A percentile compares a stretch with the other conserved stretches of the same genome.
These are phyloP conservation scores for Mycosarcoma mackinlayi DNA, from an alignment of 1,284 basidiomycete genomes.

Conservation along the genomic window DNA sequence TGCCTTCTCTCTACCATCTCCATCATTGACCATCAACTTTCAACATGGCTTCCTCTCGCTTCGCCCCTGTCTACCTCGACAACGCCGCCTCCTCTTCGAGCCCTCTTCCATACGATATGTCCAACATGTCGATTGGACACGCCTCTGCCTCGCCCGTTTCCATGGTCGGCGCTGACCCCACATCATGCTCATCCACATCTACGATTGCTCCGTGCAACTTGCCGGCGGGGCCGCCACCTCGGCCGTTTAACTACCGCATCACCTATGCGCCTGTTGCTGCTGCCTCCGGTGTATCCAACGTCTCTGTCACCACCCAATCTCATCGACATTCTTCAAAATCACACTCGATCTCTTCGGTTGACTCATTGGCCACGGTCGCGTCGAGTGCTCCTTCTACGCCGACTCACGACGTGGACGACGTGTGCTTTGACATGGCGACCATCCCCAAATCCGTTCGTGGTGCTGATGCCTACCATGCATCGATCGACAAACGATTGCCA, in stretches of 20 bases:
- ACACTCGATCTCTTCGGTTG: constrained; percentile 29
- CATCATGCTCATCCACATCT: constrained; percentile 1
- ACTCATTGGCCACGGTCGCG: constrained; percentile 17
- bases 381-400: constrained; percentile 32
- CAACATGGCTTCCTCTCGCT: constrained; percentile 21
- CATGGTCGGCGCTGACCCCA: not conserved
- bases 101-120: constrained; percentile 23
- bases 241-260: constrained; percentile 9
- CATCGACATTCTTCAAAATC: constrained; percentile 38
- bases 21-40: not conserved
- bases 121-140: constrained; percentile 38
- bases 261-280: constrained; percentile 17
- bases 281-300: constrained; percentile 16
- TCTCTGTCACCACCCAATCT: constrained; percentile 14
- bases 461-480: constrained; percentile 14
- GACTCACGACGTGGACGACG: constrained; percentile 26
- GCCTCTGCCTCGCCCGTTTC: constrained; percentile 12
- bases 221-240: constrained; percentile 5
- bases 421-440: constrained; percentile 29
- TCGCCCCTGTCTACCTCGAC: constrained; percentile 22
- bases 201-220: not conserved
- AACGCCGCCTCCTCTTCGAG: constrained; percentile 17
- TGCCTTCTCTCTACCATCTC: not conserved
- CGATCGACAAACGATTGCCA: constrained; percentile 16
- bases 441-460: constrained; percentile 23